Evolutionary conservation across 805 yeast genomes (phyloP).

Genomic region (Wickerhamomyces kurtzmanii): DNA sequence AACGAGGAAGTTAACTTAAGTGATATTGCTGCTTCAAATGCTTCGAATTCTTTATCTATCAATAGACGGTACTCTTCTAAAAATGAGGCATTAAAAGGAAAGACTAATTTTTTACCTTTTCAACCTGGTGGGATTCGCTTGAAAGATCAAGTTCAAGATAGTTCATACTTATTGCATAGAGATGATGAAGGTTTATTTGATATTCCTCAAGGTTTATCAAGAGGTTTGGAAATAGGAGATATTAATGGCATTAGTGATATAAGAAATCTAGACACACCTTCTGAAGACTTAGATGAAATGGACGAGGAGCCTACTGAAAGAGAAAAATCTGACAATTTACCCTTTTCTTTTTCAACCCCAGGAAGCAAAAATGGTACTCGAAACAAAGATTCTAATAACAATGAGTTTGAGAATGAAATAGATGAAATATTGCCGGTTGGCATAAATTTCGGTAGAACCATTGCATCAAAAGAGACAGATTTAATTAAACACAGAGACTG

Average conservation of each 20-base stretch:
- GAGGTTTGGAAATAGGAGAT: conserved; percentile 42
- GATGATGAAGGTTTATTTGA: conserved; percentile 73
- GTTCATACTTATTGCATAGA: conserved; percentile 40
- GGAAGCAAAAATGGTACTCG: too few species aligned
- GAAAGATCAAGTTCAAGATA: conserved; percentile 19
- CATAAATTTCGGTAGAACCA: conserved; percentile 33
- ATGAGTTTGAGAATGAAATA: conserved; percentile 25
- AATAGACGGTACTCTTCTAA: conserved; percentile 57
- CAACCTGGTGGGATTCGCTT: conserved; percentile 79
- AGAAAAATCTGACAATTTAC: too few species aligned
- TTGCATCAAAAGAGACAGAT: conserved; percentile 11
- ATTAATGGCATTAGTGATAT: conserved; percentile 6
- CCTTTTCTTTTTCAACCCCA: too few species aligned
- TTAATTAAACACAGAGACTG: conserved; percentile 46
- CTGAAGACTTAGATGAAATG: conserved; percentile 14
- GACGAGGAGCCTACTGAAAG: conserved; percentile 22
- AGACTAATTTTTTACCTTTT: conserved; percentile 73
- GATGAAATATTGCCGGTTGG: conserved; percentile 43
- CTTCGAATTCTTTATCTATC: conserved; percentile 65
- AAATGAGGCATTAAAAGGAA: conserved; percentile 56
- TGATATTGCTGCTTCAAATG: conserved; percentile 35
- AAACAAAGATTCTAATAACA: too few species aligned
- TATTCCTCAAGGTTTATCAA: conserved; percentile 67
- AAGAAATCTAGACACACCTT: conserved; percentile 1
- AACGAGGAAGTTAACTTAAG: conserved; percentile 50